A percentile compares a stretch with the other conserved stretches of the same genome.
phyloP scores from a whole-genome alignment of 2,329 filamentous ascomycete species.

The Lachnellula arida region DNA sequence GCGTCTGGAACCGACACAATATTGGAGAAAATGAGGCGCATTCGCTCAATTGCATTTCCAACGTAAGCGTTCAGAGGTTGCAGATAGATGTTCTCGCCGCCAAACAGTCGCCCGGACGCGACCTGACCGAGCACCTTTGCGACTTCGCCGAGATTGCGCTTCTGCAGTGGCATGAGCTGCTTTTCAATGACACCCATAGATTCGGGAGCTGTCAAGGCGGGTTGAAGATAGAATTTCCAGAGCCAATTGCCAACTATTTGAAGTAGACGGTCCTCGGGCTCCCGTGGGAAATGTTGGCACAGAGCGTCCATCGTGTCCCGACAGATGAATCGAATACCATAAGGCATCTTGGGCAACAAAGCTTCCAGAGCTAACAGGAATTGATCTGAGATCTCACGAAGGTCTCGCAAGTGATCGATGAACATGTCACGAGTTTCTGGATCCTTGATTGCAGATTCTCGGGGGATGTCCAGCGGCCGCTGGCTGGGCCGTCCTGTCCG shows the following conservation, averaged over 20 bases:
- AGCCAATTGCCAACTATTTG: conserved; percentile 87
- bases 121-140: conserved; percentile 89
- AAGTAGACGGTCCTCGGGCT: conserved; percentile 71
- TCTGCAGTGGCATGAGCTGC: conserved; percentile 82
- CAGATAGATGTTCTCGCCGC: conserved; percentile 90
- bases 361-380: conserved; percentile 82
- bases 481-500: conserved; percentile 81
- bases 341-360: conserved; percentile 81
- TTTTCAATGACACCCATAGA: conserved; percentile 91
- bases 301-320: conserved; percentile 81
- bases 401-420: conserved; percentile 88
- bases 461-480: conserved; percentile 76
- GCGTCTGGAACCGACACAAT: conserved; percentile 81
- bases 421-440: conserved; percentile 88
- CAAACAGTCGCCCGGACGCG: conserved; percentile 82
- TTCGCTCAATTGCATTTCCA: conserved; percentile 73
- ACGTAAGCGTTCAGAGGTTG: conserved; percentile 93
- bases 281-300: conserved; percentile 70
- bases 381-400: conserved; percentile 90
- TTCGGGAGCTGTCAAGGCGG: conserved; percentile 83
- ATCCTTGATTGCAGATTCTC: conserved; percentile 93
- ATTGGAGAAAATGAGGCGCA: conserved; percentile 69
- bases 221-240: conserved; percentile 91
- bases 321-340: conserved; percentile 83
- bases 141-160: conserved; percentile 85